These are phyloP conservation scores for Eucalyptus lansdowneana DNA, from an alignment of 345 rosid genomes.

Conservation along the genomic window DNA sequence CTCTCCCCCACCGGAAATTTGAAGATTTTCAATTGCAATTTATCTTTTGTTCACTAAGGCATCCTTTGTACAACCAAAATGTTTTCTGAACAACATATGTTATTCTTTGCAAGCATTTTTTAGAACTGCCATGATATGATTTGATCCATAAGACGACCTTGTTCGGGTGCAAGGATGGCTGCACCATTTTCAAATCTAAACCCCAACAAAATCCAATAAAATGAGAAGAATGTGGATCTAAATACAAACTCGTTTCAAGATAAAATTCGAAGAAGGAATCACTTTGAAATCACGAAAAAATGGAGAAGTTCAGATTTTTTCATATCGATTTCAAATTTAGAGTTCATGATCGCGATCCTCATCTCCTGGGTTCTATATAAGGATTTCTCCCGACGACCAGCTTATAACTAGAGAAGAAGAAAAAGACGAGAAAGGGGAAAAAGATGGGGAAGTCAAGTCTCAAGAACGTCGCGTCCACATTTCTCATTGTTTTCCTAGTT, in stretches of 20 bases:
- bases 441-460: background rate
- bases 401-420: background rate
- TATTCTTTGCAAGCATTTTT: background rate
- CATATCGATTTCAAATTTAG: background rate
- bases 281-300: background rate
- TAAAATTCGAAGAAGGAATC: background rate
- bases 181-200: background rate
- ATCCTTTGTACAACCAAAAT: background rate
- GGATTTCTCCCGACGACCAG: background rate
- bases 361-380: background rate
- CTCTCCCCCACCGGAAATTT: background rate
- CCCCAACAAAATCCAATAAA: background rate
- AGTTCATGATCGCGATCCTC: background rate
- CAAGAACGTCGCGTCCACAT: background rate
- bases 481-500: background rate
- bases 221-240: background rate
- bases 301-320: background rate
- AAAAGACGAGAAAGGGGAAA: background rate
- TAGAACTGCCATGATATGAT: background rate
- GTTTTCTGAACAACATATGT: background rate
- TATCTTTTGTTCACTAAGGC: background rate
- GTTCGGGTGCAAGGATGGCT: background rate
- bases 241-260: background rate
- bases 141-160: background rate
- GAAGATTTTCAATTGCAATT: background rate